These are phyloP conservation scores for Beauveria varroae DNA, from an alignment of 2,329 filamentous ascomycete species.

Conservation along the genomic window DNA sequence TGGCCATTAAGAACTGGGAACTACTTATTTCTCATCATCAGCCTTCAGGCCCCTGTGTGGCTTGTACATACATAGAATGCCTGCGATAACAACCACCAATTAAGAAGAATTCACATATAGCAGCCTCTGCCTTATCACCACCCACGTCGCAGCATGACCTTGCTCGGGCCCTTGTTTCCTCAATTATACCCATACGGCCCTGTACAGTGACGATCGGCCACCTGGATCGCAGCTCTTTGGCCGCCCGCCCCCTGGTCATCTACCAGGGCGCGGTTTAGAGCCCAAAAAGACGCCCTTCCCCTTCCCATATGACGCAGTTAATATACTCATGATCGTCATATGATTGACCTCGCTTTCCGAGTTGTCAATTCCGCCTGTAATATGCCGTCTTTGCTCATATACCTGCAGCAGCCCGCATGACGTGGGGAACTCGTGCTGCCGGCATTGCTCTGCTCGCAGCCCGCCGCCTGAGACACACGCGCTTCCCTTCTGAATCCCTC, in stretches of 20 bases:
- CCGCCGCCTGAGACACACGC: not conserved
- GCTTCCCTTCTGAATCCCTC: too few species aligned
- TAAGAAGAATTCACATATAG: not conserved
- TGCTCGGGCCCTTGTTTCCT: not conserved
- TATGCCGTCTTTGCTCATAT: not conserved
- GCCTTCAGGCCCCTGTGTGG: too few species aligned
- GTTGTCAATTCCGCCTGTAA: not conserved
- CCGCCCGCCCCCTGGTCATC: not conserved
- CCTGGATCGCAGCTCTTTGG: not conserved
- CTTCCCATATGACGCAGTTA: not conserved
- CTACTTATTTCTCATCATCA: too few species aligned
- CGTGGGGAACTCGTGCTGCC: not conserved
- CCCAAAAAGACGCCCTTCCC: too few species aligned
- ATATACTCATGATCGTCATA: slow-evolving; percentile 1
- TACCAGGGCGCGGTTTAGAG: too few species aligned
- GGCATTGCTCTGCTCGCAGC: not conserved
- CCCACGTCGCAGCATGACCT: not conserved
- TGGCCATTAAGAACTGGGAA: too few species aligned
- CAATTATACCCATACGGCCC: not conserved
- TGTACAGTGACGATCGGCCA: not conserved
- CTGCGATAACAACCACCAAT: too few species aligned
- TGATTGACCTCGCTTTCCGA: not conserved
- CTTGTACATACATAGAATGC: not conserved
- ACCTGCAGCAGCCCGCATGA: not conserved
- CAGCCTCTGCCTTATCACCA: not conserved